Evolutionary conservation across 2,329 filamentous ascomycete genomes (phyloP).

Genomic region (Capronia americana): DNA sequence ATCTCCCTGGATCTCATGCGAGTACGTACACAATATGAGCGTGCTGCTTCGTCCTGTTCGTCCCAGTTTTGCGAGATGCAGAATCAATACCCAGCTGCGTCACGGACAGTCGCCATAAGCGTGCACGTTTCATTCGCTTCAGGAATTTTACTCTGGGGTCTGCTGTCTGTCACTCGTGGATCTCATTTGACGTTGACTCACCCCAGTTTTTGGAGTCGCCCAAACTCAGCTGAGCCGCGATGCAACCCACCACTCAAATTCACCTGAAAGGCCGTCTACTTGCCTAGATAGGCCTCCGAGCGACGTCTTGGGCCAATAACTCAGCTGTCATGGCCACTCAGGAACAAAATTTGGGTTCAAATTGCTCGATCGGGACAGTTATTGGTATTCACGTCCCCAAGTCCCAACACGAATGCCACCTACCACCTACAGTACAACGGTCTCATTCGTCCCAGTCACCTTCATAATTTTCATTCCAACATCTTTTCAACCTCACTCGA

Average conservation of each 20-base stretch:
- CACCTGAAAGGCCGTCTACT: background rate
- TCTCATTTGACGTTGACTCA: background rate
- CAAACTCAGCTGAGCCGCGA: conserved; percentile 13
- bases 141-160: background rate
- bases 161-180: background rate
- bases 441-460: background rate
- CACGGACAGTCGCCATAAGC: background rate
- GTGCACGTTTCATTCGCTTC: conserved; percentile 3
- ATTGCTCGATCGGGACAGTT: conserved; percentile 16
- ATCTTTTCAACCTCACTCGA: background rate
- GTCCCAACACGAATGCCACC: background rate
- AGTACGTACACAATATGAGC: too few species aligned
- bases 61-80: conserved; percentile 4
- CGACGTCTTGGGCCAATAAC: background rate
- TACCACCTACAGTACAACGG: background rate
- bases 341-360: conserved; percentile 15
- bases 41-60: background rate
- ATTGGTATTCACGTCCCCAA: conserved; percentile 8
- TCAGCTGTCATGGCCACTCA: conserved; percentile 9
- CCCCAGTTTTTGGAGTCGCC: background rate
- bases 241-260: background rate
- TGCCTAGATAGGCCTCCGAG: background rate
- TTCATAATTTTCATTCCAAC: conserved; percentile 1
- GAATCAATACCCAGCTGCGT: background rate
- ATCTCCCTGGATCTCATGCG: background rate